Evolutionary conservation across 176 grass and related monocot genomes (phyloP).

Genomic region (bread wheat (Triticum aestivum)): IWGSC_CS_RefSeq_v2.1 NC_057813.1:321029909-321030408

Average conservation of each 20-base stretch:
- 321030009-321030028: background rate
- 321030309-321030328: background rate
- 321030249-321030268: background rate
- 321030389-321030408: background rate
- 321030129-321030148: background rate
- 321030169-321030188: background rate
- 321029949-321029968: background rate
- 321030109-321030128: background rate
- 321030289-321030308: background rate
- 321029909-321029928: background rate
- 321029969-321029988: background rate
- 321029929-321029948: background rate
- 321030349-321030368: background rate
- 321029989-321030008: background rate
- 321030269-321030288: background rate
- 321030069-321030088: background rate
- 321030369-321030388: background rate
- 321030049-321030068: background rate
- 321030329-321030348: conserved; percentile 12
- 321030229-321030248: conserved; percentile 1
- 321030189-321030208: background rate
- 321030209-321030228: background rate
- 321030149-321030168: background rate
- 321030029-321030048: background rate
- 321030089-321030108: background rate